Evolutionary conservation across 371 early-diverging fungal species (phyloP), one percentile per base, ranked within the genome.

Genomic region (Mortierella sp.): DNA sequence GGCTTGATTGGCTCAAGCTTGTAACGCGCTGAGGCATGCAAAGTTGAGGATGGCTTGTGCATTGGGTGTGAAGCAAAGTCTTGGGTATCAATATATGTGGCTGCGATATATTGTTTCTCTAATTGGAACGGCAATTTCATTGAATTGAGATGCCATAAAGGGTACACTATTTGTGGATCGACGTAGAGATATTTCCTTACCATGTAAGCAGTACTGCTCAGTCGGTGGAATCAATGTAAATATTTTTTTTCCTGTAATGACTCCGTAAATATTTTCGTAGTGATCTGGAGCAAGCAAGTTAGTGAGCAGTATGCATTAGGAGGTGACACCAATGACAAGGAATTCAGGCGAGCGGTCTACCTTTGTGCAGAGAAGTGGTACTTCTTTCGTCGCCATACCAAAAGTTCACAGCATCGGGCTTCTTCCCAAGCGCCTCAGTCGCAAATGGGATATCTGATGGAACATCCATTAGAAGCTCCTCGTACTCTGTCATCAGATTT

Each of bases 231-330:
- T 88, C 51, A 94, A 70, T 0, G 89, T 84, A 83, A 94, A 94
- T 2, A 88, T 89, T 72, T 94, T 94, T 54, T 78, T 69, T 31
- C 95, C 95, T 19, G 91, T 82, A 5, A 93, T 75, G 4, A 93
- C 95, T 12, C 87, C 89, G 72, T 93, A 94, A 10, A 93, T 87
- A 63, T 94, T 94, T 66, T 94, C 95, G 71, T 94, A 94, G 9
- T 90, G 93, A 74, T 93, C 93, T 79, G 10, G 23, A 40, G 43
- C 45, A 47, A 56, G 35, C 43, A 26, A n/a, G 31, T 66, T 56
- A 42, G 29, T 40, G n/a, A n/a, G n/a, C n/a, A n/a, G n/a, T n/a
- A n/a, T n/a, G n/a, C n/a, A n/a, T n/a, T n/a, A n/a, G n/a, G n/a
- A n/a, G n/a, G n/a, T n/a, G 40, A 37, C 13, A 37, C 13, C 6